These are phyloP conservation scores for Royoungia palumana DNA, from an alignment of 768 basidiomycete species.

Conservation along the genomic window DNA sequence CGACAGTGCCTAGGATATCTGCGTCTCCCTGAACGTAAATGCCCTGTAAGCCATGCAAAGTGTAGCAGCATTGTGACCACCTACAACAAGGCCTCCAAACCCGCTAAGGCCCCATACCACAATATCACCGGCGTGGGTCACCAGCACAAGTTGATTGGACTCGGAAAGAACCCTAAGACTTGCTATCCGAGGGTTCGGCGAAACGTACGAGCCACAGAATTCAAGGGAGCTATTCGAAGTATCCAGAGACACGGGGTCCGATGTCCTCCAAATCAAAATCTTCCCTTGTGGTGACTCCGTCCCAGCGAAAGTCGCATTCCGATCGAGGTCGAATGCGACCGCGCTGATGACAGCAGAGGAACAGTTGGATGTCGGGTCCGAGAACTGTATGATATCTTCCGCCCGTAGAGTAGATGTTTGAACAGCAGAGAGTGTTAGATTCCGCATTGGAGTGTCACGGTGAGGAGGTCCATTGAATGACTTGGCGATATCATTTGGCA, in stretches of 20 bases:
- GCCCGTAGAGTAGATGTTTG: constrained; percentile 13
- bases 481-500: too few relatives aligned
- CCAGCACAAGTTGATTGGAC: constrained; percentile 56
- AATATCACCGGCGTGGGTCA: constrained; percentile 82
- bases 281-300: constrained; percentile 58
- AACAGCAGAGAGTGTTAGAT: constrained; percentile 45
- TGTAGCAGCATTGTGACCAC: constrained; percentile 15
- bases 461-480: too few relatives aligned
- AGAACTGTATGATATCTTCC: constrained; percentile 13
- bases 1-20: constrained; percentile 85
- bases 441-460: constrained; percentile 49
- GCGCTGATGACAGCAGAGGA: constrained; percentile 40
- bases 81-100: constrained; percentile 39
- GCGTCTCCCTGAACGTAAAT: constrained; percentile 28
- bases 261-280: constrained; percentile 55
- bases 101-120: constrained; percentile 59
- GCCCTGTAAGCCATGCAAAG: constrained; percentile 1
- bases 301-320: constrained; percentile 54
- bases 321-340: constrained; percentile 61
- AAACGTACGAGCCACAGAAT: constrained; percentile 24
- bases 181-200: constrained; percentile 44
- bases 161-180: constrained; percentile 73
- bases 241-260: constrained; percentile 12
- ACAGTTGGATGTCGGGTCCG: constrained; percentile 14
- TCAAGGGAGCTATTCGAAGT: constrained; percentile 8